Evolutionary conservation across 1,139 yeast species (phyloP), one percentile per base, ranked within the genome.

Genomic region (Lipomyces yarrowii): DNA sequence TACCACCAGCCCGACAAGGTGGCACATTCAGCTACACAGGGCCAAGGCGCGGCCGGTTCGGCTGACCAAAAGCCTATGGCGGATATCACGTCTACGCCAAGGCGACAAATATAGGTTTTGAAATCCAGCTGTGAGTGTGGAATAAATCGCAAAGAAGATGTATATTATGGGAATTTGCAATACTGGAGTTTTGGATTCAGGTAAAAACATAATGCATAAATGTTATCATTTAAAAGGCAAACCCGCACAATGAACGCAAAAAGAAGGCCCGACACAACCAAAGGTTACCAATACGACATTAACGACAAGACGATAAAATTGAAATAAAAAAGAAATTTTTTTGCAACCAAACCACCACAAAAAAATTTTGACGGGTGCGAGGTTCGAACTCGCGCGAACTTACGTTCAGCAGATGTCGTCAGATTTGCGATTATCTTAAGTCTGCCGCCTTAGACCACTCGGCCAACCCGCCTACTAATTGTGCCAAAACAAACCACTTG

Each of bases 381-480:
- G 78, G 78, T 76, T 76, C 78, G 78, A 76, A 76, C 78, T 75
- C 78, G 78, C 77, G 78, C 78, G 77, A 70, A 73, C 77, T 72
- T 66, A 61, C 76, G 76, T 73, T 69, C 76, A 75, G 76, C 77
- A 75, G 77, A 75, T 75, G 35, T 57, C 63, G 30, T 51, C 21
- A 26, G 26, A 42, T 15, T 11, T n/a, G 23, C 18, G 4, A 11
- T 1, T 37, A 39, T 61, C 77, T 75, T 75, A 74, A 74, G 77
- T 74, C 77, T 75, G 76, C 77, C 77, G 77, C 77, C 77, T 74
- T 74, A 72, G 71, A 74, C 77, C 77, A 74, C 77, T 74, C 77
- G 77, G 77, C 77, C 77, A 74, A 74, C 74, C 73, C 74, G 74
- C 74, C 76, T 37, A 58, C 8, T 23, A 7, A 58, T 32, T 11